These are phyloP conservation scores for Conringia planisiliqua DNA, from an alignment of 345 rosid species.

Conservation along the genomic window DNA sequence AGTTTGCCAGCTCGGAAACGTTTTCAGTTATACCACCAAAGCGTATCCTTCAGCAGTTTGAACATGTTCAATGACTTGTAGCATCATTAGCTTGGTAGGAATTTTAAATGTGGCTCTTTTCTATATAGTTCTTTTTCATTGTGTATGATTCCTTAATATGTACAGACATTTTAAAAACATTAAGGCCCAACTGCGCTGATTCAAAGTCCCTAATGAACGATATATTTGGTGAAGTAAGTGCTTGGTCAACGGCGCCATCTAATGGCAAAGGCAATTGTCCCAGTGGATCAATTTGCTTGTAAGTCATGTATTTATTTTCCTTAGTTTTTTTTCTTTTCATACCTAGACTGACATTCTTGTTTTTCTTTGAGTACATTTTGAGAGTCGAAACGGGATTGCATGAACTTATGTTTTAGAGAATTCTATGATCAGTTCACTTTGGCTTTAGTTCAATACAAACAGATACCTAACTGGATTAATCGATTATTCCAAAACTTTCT, in stretches of 20 bases:
- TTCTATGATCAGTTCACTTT: not conserved
- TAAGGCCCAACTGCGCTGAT: conserved; percentile 43
- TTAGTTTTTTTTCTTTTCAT: not conserved
- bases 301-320: conserved; percentile 36
- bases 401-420: not conserved
- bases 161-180: conserved; percentile 52
- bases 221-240: conserved; percentile 40
- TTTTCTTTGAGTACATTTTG: not conserved
- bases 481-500: not conserved
- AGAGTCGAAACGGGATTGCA: not conserved
- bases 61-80: not conserved
- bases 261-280: conserved; percentile 39
- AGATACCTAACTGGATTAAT: not conserved
- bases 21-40: conserved; percentile 48
- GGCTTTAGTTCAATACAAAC: not conserved
- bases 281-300: conserved; percentile 66
- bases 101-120: not conserved
- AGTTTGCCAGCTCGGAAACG: conserved; percentile 45
- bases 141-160: conserved; percentile 44
- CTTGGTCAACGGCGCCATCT: conserved; percentile 50
- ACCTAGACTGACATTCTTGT: not conserved
- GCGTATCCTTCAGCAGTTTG: conserved; percentile 56
- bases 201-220: conserved; percentile 42
- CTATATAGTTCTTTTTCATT: not conserved
- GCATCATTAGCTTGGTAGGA: not conserved